These are phyloP conservation scores for Rhododendron williamsianum DNA, from an alignment of 148 eudicot genomes.

Conservation along the genomic window DNA sequence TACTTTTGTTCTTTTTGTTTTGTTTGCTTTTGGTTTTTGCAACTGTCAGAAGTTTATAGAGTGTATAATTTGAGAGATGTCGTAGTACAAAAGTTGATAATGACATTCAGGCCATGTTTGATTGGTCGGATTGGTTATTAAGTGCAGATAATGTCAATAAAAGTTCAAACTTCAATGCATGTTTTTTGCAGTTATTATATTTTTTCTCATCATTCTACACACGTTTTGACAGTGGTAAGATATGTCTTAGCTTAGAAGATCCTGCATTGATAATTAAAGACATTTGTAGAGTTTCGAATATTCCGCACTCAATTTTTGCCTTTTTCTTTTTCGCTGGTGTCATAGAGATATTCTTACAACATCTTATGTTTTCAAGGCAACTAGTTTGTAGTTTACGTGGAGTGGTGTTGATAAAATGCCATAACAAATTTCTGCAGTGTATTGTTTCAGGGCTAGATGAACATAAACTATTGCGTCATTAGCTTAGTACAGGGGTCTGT, in stretches of 20 bases:
- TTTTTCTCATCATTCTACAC: not conserved
- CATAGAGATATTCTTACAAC: not conserved
- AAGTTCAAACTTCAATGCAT: not conserved
- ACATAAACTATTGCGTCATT: not conserved
- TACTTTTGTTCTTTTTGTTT: not conserved
- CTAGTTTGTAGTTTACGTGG: not conserved
- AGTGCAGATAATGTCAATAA: not conserved
- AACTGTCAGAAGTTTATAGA: not conserved
- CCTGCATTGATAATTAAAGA: not conserved
- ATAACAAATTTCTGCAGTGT: not conserved
- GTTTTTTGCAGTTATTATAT: not conserved
- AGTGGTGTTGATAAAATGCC: not conserved
- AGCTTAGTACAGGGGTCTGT: not conserved
- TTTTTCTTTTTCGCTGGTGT: not conserved
- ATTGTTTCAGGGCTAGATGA: not conserved
- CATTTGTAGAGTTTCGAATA: not conserved
- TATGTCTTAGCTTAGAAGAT: not conserved
- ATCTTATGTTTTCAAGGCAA: not conserved
- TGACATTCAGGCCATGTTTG: not conserved
- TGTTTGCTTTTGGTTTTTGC: not conserved
- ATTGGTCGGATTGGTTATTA: not conserved
- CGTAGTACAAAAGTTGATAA: not conserved
- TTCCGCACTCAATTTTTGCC: not conserved
- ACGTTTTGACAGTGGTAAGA: not conserved
- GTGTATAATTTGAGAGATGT: not conserved